A percentile compares a stretch with the other conserved stretches of the same genome.
These are phyloP conservation scores for Syncephalastrum monosporum DNA, from an alignment of 371 early-diverging fungal species.

Conservation along the genomic window DNA sequence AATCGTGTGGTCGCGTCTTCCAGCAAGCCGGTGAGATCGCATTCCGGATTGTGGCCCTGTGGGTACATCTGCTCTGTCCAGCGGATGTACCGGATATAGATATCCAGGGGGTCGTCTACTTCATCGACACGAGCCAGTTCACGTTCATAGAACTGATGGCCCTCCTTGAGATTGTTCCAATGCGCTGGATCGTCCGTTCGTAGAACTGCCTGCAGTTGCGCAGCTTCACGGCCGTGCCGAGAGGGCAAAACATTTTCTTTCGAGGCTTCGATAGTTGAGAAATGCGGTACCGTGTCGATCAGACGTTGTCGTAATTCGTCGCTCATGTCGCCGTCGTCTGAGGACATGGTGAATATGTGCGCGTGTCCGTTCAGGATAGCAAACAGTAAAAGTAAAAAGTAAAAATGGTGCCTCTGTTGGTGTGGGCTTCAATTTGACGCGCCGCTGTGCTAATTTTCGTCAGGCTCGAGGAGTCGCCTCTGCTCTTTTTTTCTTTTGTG, in stretches of 20 bases:
- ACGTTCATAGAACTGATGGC: slow-evolving; percentile 41
- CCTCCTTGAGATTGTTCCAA: slow-evolving; percentile 26
- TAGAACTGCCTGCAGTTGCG: slow-evolving; percentile 44
- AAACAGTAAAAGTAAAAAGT: too few species aligned
- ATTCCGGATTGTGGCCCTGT: slow-evolving; percentile 56
- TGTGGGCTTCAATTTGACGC: too few species aligned
- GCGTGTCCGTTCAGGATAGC: too few species aligned
- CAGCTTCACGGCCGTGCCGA: slow-evolving; percentile 65
- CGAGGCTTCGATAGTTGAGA: slow-evolving; percentile 56
- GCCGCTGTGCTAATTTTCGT: too few species aligned
- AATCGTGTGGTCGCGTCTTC: slow-evolving; percentile 64
- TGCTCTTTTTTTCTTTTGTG: too few species aligned
- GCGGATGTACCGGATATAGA: slow-evolving; percentile 67
- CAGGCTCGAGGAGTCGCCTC: too few species aligned
- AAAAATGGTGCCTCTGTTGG: too few species aligned
- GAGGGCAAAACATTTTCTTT: slow-evolving; percentile 85
- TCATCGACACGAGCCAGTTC: slow-evolving; percentile 52
- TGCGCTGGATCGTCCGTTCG: slow-evolving; percentile 28
- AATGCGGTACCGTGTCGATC: slow-evolving; percentile 30
- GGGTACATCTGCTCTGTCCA: slow-evolving; percentile 75
- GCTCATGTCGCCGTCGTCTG: too few species aligned
- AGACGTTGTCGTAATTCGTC: slow-evolving; percentile 10
- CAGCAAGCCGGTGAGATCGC: slow-evolving; percentile 53
- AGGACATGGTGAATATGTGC: too few species aligned
- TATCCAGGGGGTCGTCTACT: slow-evolving; percentile 76